phyloP scores from a whole-genome alignment of 2,329 filamentous ascomycete genomes.

The Cladophialophora bantiana region DNA sequence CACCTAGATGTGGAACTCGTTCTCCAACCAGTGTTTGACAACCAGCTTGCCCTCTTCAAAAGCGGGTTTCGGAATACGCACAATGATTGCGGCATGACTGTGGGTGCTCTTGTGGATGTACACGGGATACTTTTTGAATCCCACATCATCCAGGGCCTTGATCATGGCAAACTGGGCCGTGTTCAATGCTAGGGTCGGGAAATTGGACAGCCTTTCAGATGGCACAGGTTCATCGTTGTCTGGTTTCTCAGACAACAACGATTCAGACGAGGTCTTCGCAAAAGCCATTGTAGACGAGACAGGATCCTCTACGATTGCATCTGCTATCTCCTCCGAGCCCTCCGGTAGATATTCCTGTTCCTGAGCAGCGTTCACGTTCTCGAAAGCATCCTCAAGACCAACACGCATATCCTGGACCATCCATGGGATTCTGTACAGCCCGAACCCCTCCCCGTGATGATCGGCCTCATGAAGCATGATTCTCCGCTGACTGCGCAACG shows the following conservation, averaged over 20 bases:
- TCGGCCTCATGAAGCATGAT: conserved; percentile 79
- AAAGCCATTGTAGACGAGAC: conserved; percentile 21
- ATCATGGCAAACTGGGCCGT: conserved; percentile 86
- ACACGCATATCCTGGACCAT: conserved; percentile 77
- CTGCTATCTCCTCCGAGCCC: conserved; percentile 59
- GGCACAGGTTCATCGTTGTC: conserved; percentile 37
- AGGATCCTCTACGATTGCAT: conserved; percentile 19
- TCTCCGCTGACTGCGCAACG: conserved; percentile 73
- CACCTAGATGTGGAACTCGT: conserved; percentile 70
- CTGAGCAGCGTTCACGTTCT: conserved; percentile 72
- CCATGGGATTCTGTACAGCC: conserved; percentile 76
- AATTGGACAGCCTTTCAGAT: conserved; percentile 48
- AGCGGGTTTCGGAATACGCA: conserved; percentile 69
- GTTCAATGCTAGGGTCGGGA: conserved; percentile 78
- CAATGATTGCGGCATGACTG: conserved; percentile 88
- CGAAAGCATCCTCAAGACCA: conserved; percentile 79
- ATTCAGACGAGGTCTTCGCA: conserved; percentile 28
- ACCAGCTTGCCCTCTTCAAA: conserved; percentile 82
- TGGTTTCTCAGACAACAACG: conserved; percentile 41
- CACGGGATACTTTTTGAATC: conserved; percentile 65
- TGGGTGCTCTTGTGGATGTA: conserved; percentile 70
- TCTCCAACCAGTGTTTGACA: conserved; percentile 78
- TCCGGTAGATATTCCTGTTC: conserved; percentile 73
- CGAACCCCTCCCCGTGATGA: conserved; percentile 69
- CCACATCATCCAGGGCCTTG: conserved; percentile 70